Conservation (phyloP, 495 filamentous ascomycete species). For the Astrocystis sublimbata region DNA sequence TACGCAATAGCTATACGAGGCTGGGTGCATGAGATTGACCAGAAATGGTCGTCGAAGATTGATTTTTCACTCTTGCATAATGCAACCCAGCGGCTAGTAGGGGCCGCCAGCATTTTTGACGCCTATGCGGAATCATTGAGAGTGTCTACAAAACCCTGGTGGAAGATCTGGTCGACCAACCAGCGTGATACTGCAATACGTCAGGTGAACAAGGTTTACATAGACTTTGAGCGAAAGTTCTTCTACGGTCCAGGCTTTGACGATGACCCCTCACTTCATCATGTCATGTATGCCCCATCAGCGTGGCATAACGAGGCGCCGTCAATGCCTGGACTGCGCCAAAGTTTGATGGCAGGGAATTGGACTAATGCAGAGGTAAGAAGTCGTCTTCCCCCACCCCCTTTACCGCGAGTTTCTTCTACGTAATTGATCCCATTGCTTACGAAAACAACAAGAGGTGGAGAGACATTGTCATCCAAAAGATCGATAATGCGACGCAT, state of each 20-base stretch:
- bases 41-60: neutral
- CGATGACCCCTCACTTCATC: neutral
- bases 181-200: neutral
- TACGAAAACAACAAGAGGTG: neutral
- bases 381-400: too few relatives aligned
- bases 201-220: neutral
- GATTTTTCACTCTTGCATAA: neutral
- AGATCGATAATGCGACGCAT: neutral
- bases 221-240: neutral
- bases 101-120: neutral
- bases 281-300: neutral
- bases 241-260: neutral
- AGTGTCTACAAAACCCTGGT: neutral
- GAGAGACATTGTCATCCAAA: neutral
- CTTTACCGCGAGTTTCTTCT: too few relatives aligned
- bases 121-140: neutral
- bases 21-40: conserved; percentile 45
- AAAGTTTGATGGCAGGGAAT: neutral
- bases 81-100: neutral
- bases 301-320: neutral
- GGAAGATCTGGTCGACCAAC: conserved; percentile 47
- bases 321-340: neutral
- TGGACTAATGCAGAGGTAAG: neutral
- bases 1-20: conserved; percentile 61
- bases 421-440: neutral